These are phyloP conservation scores for Mucor indicus DNA, from an alignment of 371 early-diverging fungal genomes.

Conservation along the genomic window DNA sequence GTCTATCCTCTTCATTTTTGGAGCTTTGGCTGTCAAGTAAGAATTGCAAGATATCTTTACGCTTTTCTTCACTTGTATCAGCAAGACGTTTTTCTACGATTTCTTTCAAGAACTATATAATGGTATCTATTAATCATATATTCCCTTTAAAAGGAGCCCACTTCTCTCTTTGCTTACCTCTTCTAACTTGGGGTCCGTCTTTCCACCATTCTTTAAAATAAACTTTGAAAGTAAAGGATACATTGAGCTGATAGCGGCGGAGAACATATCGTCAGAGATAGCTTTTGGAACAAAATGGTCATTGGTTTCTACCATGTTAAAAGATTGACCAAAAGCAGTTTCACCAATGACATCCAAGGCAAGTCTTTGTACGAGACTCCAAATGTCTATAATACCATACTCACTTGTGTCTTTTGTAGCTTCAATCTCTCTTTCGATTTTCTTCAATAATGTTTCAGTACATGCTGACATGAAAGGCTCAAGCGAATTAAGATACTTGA, in stretches of 20 bases:
- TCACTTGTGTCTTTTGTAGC: background rate
- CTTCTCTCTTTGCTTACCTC: too few relatives aligned
- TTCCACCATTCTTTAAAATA: background rate
- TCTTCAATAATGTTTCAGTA: constrained; percentile 13
- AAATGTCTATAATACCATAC: constrained; percentile 25
- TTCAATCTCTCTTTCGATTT: constrained; percentile 16
- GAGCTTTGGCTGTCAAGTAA: constrained; percentile 28
- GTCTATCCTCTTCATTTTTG: constrained; percentile 21
- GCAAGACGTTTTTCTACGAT: constrained; percentile 27
- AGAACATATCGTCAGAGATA: constrained; percentile 5
- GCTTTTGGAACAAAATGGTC: constrained; percentile 31
- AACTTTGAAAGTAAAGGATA: constrained; percentile 8
- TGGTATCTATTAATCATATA: too few relatives aligned
- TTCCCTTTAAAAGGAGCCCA: too few relatives aligned
- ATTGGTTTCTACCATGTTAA: constrained; percentile 42
- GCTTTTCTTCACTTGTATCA: constrained; percentile 8
- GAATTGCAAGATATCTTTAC: constrained; percentile 41
- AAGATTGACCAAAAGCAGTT: constrained; percentile 46
- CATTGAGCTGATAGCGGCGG: background rate
- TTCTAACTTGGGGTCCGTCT: constrained; percentile 5
- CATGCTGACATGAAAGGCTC: constrained; percentile 27
- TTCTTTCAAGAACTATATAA: constrained; percentile 24
- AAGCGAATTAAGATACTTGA: constrained; percentile 36
- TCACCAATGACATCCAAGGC: constrained; percentile 50
- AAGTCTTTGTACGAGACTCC: constrained; percentile 29